Evolutionary conservation across 228 moss, liverwort and hornwort genomes (phyloP).

Genomic region (Sphagnum magellanicum): DNA sequence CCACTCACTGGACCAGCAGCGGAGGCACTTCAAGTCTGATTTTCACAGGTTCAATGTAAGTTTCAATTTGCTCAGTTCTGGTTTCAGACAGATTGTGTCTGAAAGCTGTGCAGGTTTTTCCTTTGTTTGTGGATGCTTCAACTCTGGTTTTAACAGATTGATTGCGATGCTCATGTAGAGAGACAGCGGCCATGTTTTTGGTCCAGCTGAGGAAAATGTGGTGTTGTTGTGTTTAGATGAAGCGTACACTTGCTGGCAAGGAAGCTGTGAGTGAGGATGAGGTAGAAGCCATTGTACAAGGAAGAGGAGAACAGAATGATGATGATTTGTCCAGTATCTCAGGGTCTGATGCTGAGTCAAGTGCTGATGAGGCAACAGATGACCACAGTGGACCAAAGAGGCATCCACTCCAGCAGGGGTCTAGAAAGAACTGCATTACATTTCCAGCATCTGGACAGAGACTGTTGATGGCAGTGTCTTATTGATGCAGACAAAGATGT

Average conservation of each 20-base stretch:
- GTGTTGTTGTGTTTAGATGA: conserved; percentile 38
- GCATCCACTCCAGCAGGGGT: conserved; percentile 23
- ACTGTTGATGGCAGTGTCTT: conserved; percentile 65
- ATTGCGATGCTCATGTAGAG: not conserved
- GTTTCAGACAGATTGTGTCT: not conserved
- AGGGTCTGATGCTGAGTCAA: conserved; percentile 79
- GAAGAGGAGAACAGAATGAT: conserved; percentile 29
- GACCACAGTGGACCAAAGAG: conserved; percentile 11
- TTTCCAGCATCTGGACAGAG: conserved; percentile 32
- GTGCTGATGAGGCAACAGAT: conserved; percentile 24
- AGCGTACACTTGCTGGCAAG: conserved; percentile 75
- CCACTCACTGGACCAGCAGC: conserved; percentile 73
- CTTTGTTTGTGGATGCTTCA: not conserved
- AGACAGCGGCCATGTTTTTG: too few species aligned
- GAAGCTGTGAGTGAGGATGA: conserved; percentile 78
- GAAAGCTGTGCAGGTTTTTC: too few species aligned
- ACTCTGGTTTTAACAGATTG: too few species aligned
- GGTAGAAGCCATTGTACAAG: conserved; percentile 69
- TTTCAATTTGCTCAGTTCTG: not conserved
- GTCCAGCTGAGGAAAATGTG: too few species aligned
- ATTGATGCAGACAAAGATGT: conserved; percentile 69
- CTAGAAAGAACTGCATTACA: conserved; percentile 52
- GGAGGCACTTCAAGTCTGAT: conserved; percentile 86
- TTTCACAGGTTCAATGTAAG: conserved; percentile 79
- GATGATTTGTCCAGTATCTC: conserved; percentile 97